A percentile compares a stretch with the other conserved stretches of the same genome.
Evolutionary conservation across 306 rosid genomes (phyloP).

Genomic region (Dalbergia cultrata): DNA sequence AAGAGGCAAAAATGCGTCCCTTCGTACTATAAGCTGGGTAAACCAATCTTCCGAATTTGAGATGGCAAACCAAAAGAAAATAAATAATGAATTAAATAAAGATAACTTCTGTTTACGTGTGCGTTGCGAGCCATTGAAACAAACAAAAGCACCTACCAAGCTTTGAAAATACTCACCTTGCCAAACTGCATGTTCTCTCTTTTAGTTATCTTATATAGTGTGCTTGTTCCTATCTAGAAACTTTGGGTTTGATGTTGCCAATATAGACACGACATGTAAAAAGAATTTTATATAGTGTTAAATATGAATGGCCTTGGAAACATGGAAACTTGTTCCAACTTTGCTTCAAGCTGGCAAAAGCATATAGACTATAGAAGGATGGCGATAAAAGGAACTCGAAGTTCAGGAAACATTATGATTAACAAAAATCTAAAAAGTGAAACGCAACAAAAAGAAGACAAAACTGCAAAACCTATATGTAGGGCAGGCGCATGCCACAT

Average conservation of each 20-base stretch:
- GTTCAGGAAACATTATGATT: constrained; percentile 42
- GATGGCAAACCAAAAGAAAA: neutral
- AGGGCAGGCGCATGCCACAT: constrained; percentile 2
- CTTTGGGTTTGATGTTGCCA: constrained; percentile 48
- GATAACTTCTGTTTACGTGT: neutral
- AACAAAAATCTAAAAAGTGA: constrained; percentile 34
- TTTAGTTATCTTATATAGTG: neutral
- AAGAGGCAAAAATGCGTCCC: neutral
- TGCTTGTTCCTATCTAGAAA: constrained; percentile 37
- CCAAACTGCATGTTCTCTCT: constrained; percentile 23
- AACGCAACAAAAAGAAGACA: constrained; percentile 39
- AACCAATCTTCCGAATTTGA: neutral
- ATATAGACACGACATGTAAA: constrained; percentile 6
- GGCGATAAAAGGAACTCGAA: constrained; percentile 47
- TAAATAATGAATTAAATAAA: neutral
- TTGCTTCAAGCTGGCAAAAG: constrained; percentile 44
- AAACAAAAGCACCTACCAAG: constrained; percentile 20
- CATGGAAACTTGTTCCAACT: constrained; percentile 42
- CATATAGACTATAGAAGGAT: constrained; percentile 31
- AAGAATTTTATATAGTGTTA: neutral
- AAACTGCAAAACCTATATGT: constrained; percentile 33
- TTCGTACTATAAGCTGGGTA: neutral
- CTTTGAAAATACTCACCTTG: constrained; percentile 9
- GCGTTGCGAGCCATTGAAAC: neutral
- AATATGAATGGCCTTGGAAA: constrained; percentile 14